Evolutionary conservation across 768 basidiomycete species (phyloP), one percentile per base, ranked within the genome.

Genomic region (Paxillus involutus): DNA sequence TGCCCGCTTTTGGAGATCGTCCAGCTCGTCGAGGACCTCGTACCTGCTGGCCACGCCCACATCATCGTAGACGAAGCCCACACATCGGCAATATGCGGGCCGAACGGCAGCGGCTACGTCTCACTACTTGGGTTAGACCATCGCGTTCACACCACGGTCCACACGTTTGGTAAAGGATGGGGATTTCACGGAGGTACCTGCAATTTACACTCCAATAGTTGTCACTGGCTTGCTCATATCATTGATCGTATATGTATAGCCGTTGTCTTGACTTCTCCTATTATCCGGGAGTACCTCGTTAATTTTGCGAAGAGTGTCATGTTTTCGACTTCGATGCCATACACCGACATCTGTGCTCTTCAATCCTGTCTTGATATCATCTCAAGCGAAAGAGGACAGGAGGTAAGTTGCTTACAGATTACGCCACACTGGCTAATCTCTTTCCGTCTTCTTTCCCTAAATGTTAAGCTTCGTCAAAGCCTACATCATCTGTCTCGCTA

Each of bases 41-140:
- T 80, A 3, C 78, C 77, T 4, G 47, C 51, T 5, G 72, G 69
- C 7, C 70, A 69, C 44, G 72, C 65, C 30, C 76, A 76, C 65
- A 68, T 85, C 30, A 64, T 83, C 8, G 71, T 83, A 6, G 83
- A 84, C 55, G 83, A 83, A 63, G 82, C 82, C 0, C 83, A 85
- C 56, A 75, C 82, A 5, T 81, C 79, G 0, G 83, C 80, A 0
- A 61, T 80, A n/a, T 80, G 75, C 57, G 83, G 83, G 0, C 60
- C 67, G 0, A 56, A 72, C 4, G 83, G 83, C 0, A 60, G 76
- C 19, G 83, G 83, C 0, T 63, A 58, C 36, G 73, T 76, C 13
- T 64, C 71, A 39, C 57, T 66, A n/a, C 68, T 82, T 4, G 77
- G 77, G 0, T 63, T 81, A 39, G 69, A 73, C 46, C 63, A 73